Evolutionary conservation across 805 yeast species (phyloP), one percentile per base, ranked within the genome.

Genomic region (Candida orba): DNA sequence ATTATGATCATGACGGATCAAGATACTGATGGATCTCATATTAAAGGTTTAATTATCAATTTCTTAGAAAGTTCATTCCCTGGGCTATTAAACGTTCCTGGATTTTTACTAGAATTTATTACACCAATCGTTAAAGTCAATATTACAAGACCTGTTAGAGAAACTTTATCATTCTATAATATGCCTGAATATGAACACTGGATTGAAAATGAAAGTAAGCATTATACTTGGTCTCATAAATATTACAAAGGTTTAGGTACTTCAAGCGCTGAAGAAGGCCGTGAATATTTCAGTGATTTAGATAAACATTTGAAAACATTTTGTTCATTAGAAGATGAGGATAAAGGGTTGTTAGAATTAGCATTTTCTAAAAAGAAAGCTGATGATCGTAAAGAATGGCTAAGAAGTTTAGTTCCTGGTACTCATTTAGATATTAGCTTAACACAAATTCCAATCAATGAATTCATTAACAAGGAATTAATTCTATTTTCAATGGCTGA

Each of bases 1-100:
- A 76, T 93, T 41, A 93, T 93, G 98, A 89, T 93, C 60, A 93
- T 93, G 98, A 89, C 99, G 7, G 99, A 93, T 84, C 99, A 93
- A 67, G 99, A 93, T 87, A 95, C 90, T 55, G 99, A 93, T 73
- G 99, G 99, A 48, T 84, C 95, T 15, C 99, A 93, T 69, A 93
- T 93, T 62, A 93, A 93, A 62, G 99, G 99, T 51, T 74, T 93
- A 52, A 77, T 93, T 45, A 93, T 93, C 57, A 93, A 93, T 62
- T 93, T 93, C 58, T 68, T 93, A 46, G 98, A 91, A 63, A 76
- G 91, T 5, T 84, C 95, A 29, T 93, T 93, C 68, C 98, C 98
- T 1, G 99, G 98, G 2, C 68, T 93, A 51, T 69, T 93, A 27
- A 84, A 83, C 46, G 76, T 91, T 40, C 96, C 97, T 1, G 97